phyloP scores from a whole-genome alignment of 169 alveolate genomes.

The Plasmodium inui region DNA sequence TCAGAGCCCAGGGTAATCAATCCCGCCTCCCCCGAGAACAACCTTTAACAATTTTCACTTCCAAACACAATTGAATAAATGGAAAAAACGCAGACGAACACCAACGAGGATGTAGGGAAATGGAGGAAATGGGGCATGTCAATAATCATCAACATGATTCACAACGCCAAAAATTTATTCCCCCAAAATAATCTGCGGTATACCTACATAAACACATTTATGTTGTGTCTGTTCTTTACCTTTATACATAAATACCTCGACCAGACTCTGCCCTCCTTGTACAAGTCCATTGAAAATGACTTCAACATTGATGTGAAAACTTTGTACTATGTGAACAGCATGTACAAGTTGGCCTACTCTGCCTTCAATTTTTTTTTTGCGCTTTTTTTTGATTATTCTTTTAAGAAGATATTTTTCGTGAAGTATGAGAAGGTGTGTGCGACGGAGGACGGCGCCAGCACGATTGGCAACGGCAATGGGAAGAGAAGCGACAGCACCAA shows the following conservation, averaged over 20 bases:
- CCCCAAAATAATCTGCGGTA: constrained; percentile 50
- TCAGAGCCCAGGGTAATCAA: neutral
- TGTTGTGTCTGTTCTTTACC: constrained; percentile 32
- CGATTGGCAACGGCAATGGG: neutral
- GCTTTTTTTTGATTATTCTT: constrained; percentile 45
- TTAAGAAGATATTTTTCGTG: constrained; percentile 16
- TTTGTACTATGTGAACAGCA: constrained; percentile 42
- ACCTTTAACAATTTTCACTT: neutral
- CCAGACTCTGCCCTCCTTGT: constrained; percentile 68
- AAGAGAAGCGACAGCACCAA: neutral
- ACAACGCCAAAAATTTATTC: constrained; percentile 28
- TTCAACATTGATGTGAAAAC: constrained; percentile 37
- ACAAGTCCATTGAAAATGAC: constrained; percentile 66
- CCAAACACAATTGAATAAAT: constrained; percentile 3
- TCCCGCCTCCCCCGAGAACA: neutral
- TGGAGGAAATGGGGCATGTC: constrained; percentile 10
- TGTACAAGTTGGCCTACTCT: constrained; percentile 54
- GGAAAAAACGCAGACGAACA: constrained; percentile 2
- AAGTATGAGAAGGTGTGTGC: constrained; percentile 8
- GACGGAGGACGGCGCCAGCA: neutral
- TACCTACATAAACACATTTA: constrained; percentile 50
- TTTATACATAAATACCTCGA: constrained; percentile 66
- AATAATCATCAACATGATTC: neutral
- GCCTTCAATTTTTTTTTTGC: constrained; percentile 52
- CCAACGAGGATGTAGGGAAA: neutral